These are phyloP conservation scores for Oldenlandia corymbosa DNA, from an alignment of 257 asterid genomes.

Conservation along the genomic window DNA sequence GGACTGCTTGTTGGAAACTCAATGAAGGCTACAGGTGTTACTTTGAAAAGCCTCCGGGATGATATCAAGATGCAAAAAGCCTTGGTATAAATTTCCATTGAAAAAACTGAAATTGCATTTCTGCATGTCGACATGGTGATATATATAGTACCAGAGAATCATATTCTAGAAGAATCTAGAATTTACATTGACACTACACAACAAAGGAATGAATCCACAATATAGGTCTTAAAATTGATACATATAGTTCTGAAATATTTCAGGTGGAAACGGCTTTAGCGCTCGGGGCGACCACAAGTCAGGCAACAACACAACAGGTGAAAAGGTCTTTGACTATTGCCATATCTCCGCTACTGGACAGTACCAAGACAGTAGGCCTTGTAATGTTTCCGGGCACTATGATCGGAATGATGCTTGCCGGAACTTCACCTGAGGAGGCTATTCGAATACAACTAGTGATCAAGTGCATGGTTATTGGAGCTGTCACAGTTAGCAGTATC, in stretches of 20 bases:
- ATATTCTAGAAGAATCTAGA: too few relatives aligned
- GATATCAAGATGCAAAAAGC: slow-evolving; percentile 74
- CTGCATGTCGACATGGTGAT: too few relatives aligned
- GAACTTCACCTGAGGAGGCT: slow-evolving; percentile 89
- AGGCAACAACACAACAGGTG: slow-evolving; percentile 84
- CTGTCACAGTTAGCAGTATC: slow-evolving; percentile 79
- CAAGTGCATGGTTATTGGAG: slow-evolving; percentile 87
- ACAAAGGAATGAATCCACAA: too few relatives aligned
- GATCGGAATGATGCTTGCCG: slow-evolving; percentile 97
- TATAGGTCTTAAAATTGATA: too few relatives aligned
- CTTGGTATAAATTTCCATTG: too few relatives aligned
- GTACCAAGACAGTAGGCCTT: slow-evolving; percentile 84
- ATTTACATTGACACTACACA: too few relatives aligned
- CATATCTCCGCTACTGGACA: slow-evolving; percentile 82
- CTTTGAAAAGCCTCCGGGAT: slow-evolving; percentile 85
- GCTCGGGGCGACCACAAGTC: slow-evolving; percentile 89
- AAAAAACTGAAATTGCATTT: too few relatives aligned
- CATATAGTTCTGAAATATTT: not conserved
- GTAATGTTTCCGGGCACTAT: slow-evolving; percentile 90
- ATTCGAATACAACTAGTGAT: slow-evolving; percentile 81
- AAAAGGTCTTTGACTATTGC: slow-evolving; percentile 73
- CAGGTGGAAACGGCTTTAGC: slow-evolving; percentile 95
- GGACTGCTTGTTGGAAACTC: slow-evolving; percentile 98
- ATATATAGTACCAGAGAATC: too few relatives aligned
- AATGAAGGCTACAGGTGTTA: slow-evolving; percentile 90